phyloP scores from a whole-genome alignment of 768 basidiomycete genomes.

The Suillus lakei region DNA sequence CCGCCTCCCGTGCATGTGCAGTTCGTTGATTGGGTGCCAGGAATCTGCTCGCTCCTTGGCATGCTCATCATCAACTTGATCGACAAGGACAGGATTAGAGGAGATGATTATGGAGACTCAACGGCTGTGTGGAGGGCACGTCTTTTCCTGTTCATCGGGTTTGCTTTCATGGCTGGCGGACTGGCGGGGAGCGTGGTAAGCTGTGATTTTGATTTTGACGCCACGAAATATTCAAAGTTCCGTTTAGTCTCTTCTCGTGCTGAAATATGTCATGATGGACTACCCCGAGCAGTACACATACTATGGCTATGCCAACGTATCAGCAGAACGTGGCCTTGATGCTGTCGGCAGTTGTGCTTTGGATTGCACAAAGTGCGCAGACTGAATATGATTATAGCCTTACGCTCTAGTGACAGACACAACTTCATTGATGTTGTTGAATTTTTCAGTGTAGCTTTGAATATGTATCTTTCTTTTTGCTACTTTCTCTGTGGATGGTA shows the following conservation, averaged over 20 bases:
- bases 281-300: constrained; percentile 81
- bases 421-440: not conserved
- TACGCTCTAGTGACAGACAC: constrained; percentile 50
- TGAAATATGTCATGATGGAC: constrained; percentile 84
- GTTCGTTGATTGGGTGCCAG: constrained; percentile 98
- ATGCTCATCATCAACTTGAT: constrained; percentile 93
- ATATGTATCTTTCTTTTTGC: constrained; percentile 2
- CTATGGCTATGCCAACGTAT: constrained; percentile 96
- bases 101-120: constrained; percentile 83
- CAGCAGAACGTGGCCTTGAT: constrained; percentile 87
- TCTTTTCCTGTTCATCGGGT: constrained; percentile 90
- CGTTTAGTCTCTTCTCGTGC: constrained; percentile 77
- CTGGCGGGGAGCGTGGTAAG: constrained; percentile 95
- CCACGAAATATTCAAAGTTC: not conserved
- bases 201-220: constrained; percentile 20
- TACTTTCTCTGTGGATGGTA: not conserved
- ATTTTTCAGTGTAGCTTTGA: not conserved
- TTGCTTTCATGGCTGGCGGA: constrained; percentile 97
- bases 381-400: constrained; percentile 95
- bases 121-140: constrained; percentile 91
- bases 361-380: constrained; percentile 87
- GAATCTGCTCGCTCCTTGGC: constrained; percentile 89
- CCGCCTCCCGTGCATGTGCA: constrained; percentile 80
- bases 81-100: constrained; percentile 88
- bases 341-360: constrained; percentile 86